Percentiles rank a stretch among this genome's conserved stretches.
Conservation (phyloP, 2,329 filamentous ascomycete genomes). For the Venturia aucupariae region DNA sequence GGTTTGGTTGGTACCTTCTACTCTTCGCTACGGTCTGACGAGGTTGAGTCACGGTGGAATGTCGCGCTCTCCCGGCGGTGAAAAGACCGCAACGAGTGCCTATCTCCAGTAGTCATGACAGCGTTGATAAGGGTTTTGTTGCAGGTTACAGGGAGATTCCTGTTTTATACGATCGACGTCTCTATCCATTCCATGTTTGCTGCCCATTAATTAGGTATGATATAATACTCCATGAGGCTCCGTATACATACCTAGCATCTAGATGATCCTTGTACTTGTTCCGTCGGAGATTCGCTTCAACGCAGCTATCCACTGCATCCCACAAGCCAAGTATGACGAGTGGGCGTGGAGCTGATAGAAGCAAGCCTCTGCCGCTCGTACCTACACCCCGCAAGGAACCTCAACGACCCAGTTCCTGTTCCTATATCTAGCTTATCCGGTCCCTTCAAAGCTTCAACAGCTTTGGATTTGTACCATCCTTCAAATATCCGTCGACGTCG, state of each 20-base stretch:
- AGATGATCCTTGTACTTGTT: background rate
- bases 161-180: no score
- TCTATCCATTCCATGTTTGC: no score
- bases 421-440: background rate
- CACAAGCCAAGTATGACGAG: background rate
- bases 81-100: background rate
- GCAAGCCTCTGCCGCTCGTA: background rate
- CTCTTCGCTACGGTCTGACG: background rate
- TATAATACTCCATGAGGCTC: background rate
- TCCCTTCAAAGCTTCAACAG: conserved; percentile 1
- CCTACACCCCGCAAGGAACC: background rate
- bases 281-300: background rate
- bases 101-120: background rate
- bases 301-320: background rate
- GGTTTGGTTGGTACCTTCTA: background rate
- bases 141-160: background rate
- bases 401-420: background rate
- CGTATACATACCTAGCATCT: background rate
- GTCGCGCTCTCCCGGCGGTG: background rate
- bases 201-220: no score
- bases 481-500: background rate
- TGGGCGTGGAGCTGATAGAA: background rate
- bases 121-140: background rate
- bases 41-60: background rate
- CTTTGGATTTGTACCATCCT: background rate